Base-by-base conservation (phyloP, 176 grass and related monocot genomes). In the Carex parvula region DNA sequence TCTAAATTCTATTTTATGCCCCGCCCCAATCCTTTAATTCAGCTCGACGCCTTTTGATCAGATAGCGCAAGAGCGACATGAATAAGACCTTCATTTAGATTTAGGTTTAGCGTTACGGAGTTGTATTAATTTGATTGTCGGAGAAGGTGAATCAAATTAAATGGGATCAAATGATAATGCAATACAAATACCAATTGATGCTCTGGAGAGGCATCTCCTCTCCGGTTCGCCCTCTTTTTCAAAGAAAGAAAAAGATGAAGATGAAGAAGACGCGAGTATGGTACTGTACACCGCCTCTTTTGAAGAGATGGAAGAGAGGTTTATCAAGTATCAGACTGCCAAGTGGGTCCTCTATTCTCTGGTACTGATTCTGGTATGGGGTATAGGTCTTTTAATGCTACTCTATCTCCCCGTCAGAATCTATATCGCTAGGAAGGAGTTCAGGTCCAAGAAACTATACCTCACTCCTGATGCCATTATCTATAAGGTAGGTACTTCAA, bases 371-470 rank as follows among this genome's bases (percentile, higher is more conserved):
- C 79, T 92, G 50, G 87, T 89, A 39, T 92, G 87, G 90, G 93
- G 93, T 62, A 88, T 95, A 76, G 93, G 93, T 17, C 8, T 87
- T 14, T 79, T 95, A 16, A 91, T 95, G 93, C 64, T 95, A 70
- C 60, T 92, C 33, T 95, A 89, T 50, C 30, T 95, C 5, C 93
- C 93, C 15, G 67, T 95, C 26, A 74, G 85, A 26, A 88, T 90
- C 78, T 86, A 88, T 81, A 44, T 87, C 5, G 84, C 48, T 21
- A 71, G 83, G 18, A 89, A 55, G 12, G 83, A 91, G 10, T 88
- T 91, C 64, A 75, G 80, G 1, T 91, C 93, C 1, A 87, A 87
- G 79, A 90, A 92, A 71, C 29, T 95, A 8, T 91, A 89, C 85
- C 30, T 95, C 54, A 92, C 90, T 70, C 74, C 87, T 18, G 52